A percentile compares a stretch with the other conserved stretches of the same genome.
Evolutionary conservation across 306 rosid genomes (phyloP).

Genomic region (Quercus cerris): DNA sequence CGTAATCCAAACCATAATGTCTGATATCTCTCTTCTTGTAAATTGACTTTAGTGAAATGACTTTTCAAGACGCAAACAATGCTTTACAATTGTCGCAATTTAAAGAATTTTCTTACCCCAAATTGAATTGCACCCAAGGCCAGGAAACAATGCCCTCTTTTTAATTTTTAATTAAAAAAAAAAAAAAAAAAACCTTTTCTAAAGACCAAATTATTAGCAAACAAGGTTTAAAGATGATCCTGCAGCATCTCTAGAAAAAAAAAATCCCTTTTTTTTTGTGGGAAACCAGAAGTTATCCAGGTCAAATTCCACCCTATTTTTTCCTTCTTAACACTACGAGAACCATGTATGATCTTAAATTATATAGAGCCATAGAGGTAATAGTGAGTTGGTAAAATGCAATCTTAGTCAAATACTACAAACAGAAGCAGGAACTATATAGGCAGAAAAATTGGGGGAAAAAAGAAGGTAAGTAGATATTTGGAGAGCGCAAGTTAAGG

Average conservation of each 20-base stretch:
- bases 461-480: neutral
- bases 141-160: neutral
- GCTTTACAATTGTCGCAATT: neutral
- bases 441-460: neutral
- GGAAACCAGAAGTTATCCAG: neutral
- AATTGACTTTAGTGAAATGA: neutral
- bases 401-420: neutral
- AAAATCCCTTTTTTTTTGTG: neutral
- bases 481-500: slow-evolving; percentile 1
- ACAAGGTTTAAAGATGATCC: neutral
- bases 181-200: neutral
- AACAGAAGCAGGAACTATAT: neutral
- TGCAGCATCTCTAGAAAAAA: neutral
- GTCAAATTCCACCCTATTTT: neutral
- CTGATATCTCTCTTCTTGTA: neutral
- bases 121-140: neutral
- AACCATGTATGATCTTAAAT: neutral
- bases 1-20: neutral
- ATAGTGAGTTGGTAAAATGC: neutral
- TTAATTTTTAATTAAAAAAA: neutral
- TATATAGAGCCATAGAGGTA: neutral
- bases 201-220: neutral
- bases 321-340: neutral
- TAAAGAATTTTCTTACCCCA: neutral
- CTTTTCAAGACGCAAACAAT: neutral